phyloP scores from a whole-genome alignment of 805 yeast genomes.

The Kodamaea restingae region DNA sequence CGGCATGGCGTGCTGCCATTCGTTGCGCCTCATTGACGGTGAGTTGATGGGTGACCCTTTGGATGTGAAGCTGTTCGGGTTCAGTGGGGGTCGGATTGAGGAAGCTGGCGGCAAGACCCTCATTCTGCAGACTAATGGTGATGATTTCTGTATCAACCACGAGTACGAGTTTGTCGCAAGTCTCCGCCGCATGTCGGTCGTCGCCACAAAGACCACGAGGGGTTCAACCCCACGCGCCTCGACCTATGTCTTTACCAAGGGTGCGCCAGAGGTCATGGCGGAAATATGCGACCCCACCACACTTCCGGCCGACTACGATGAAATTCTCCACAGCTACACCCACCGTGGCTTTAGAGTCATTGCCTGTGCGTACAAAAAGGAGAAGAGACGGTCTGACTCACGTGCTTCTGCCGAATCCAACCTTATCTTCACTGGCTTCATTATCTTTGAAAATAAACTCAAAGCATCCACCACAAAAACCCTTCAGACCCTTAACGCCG shows the following conservation, averaged over 20 bases:
- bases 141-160: no score
- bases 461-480: constrained; percentile 66
- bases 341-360: constrained; percentile 94
- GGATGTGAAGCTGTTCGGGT: constrained; percentile 90
- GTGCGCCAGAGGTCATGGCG: constrained; percentile 93
- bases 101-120: constrained; percentile 14
- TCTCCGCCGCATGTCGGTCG: constrained; percentile 85
- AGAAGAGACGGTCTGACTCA: not conserved
- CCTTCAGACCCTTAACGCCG: constrained; percentile 54
- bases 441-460: constrained; percentile 87
- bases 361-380: constrained; percentile 76
- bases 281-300: constrained; percentile 69
- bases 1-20: constrained; percentile 78
- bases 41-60: constrained; percentile 91
- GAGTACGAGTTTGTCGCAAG: constrained; percentile 83
- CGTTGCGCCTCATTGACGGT: constrained; percentile 72
- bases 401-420: constrained; percentile 69
- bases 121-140: no score
- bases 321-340: constrained; percentile 75
- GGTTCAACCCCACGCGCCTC: constrained; percentile 8
- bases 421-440: constrained; percentile 78
- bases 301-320: constrained; percentile 71
- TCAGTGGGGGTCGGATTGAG: constrained; percentile 63
- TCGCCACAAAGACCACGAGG: constrained; percentile 35
- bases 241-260: constrained; percentile 69